Base-by-base conservation (phyloP, 768 basidiomycete species). In the Tulasnella sp. region DNA sequence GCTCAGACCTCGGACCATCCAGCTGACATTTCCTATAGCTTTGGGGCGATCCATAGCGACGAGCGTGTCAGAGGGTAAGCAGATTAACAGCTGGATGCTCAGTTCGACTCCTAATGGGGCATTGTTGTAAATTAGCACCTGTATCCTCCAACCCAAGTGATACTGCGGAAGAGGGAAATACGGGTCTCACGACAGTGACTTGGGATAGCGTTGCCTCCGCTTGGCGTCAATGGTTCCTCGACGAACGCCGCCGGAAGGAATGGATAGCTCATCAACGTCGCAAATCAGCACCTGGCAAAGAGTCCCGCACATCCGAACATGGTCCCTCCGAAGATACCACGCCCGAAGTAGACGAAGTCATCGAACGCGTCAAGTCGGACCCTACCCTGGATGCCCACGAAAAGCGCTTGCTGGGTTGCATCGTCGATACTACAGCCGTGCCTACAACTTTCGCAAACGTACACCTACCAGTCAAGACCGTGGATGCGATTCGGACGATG, bases 401-500 rank as follows among this genome's bases (percentile, higher is more conserved):
- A 83, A 89, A 91, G 79, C 85, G 91, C 71, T 82, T 98, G 64
- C 81, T 98, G 69, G 85, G 90, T 3, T 96, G 93, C 79, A 96
- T 98, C 77, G 93, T 98, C 31, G 91, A 98, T 83, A 83, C 93
- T 39, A 93, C 83, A 36, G 85, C 91, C 0, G 89, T 95, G 84
- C 87, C 91, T 15, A 96, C 95, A 9, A 90, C 92, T 0, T 97
- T 97, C 82, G 86, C 85, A 72, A 91, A 96, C 79, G 95, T 97
- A 34, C 94, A 96, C 82, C 87, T 98, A 58, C 95, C 96, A 12
- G 82, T 88, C 22, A 91, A 91, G 81, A 97, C 95, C 0, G 92
- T 97, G 69, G 96, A 98, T 82, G 92, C 94, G 31, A 90, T 98
- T 58, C 89, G 96, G 79, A 96, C 94, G 0, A 89, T 97, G 74